These are phyloP conservation scores for Pseudocercospora macadamiae DNA, from an alignment of 2,329 filamentous ascomycete genomes.

Conservation along the genomic window DNA sequence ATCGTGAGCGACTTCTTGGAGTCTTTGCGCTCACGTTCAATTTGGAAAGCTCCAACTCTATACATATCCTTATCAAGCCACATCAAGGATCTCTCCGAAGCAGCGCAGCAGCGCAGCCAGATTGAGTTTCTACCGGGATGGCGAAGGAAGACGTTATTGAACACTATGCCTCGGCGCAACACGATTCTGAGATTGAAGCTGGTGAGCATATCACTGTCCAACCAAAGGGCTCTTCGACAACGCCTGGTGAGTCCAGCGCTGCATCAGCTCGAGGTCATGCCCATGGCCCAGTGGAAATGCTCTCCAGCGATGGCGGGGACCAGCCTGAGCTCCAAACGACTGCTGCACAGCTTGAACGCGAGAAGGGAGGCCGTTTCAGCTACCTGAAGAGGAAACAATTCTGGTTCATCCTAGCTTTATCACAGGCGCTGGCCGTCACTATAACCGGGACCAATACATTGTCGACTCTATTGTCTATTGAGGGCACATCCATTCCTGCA, in stretches of 20 bases:
- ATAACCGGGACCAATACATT: slow-evolving; percentile 94
- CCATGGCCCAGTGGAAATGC: slow-evolving; percentile 44
- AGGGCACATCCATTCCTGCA: slow-evolving; percentile 80
- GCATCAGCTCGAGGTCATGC: slow-evolving; percentile 22
- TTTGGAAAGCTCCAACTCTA: slow-evolving; percentile 50
- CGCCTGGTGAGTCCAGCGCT: slow-evolving; percentile 25
- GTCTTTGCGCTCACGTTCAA: slow-evolving; percentile 58
- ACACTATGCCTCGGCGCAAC: slow-evolving; percentile 15
- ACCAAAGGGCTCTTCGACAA: slow-evolving; percentile 34
- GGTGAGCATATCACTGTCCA: slow-evolving; percentile 36
- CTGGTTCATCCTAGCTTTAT: slow-evolving; percentile 75
- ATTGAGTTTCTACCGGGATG: slow-evolving; percentile 11
- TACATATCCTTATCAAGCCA: not conserved
- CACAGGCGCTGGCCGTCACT: slow-evolving; percentile 81
- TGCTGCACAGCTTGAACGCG: slow-evolving; percentile 45
- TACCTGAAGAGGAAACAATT: slow-evolving; percentile 87
- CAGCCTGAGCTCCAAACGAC: slow-evolving; percentile 41
- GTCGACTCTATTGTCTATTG: slow-evolving; percentile 69
- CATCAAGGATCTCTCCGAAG: not conserved
- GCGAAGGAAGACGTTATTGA: slow-evolving; percentile 12
- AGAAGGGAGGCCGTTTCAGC: slow-evolving; percentile 56
- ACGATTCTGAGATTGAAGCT: slow-evolving; percentile 3
- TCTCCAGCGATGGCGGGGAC: slow-evolving; percentile 31
- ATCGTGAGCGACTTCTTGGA: slow-evolving; percentile 58
- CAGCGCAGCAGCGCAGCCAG: not conserved